These are phyloP conservation scores for Cymodocea nodosa DNA, from an alignment of 116 monocot species.

Conservation along the genomic window DNA sequence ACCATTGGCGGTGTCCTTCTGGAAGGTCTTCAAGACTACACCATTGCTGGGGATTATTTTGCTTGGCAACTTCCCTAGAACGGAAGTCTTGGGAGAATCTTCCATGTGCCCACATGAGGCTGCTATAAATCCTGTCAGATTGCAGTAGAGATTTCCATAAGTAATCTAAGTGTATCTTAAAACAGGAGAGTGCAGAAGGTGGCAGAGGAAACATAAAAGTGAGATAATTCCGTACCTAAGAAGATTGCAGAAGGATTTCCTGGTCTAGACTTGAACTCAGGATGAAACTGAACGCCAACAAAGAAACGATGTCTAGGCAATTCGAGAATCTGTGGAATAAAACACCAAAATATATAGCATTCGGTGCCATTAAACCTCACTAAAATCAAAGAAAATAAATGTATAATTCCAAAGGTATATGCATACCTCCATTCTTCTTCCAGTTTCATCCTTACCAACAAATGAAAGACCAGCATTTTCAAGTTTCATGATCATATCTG, in stretches of 20 bases:
- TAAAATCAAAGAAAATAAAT: not conserved
- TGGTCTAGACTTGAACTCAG: slow-evolving; percentile 43
- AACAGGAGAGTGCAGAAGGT: not conserved
- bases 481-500: slow-evolving; percentile 48
- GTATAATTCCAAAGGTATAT: not conserved
- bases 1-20: slow-evolving; percentile 17
- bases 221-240: slow-evolving; percentile 6
- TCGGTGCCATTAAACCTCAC: not conserved
- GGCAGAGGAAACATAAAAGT: not conserved
- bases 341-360: not conserved
- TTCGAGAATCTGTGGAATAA: slow-evolving; percentile 26
- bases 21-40: slow-evolving; percentile 2
- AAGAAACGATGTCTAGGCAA: slow-evolving; percentile 29
- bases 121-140: slow-evolving; percentile 30
- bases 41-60: slow-evolving; percentile 9
- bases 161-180: not conserved
- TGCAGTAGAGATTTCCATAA: not conserved
- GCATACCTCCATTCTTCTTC: slow-evolving; percentile 82
- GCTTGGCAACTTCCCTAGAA: not conserved
- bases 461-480: slow-evolving; percentile 73
- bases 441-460: slow-evolving; percentile 82
- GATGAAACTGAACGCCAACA: slow-evolving; percentile 40
- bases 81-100: slow-evolving; percentile 7
- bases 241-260: slow-evolving; percentile 27
- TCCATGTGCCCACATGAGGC: slow-evolving; percentile 36